Evolutionary conservation across 2,329 filamentous ascomycete genomes (phyloP).

Genomic region (Cladophialophora bantiana): DNA sequence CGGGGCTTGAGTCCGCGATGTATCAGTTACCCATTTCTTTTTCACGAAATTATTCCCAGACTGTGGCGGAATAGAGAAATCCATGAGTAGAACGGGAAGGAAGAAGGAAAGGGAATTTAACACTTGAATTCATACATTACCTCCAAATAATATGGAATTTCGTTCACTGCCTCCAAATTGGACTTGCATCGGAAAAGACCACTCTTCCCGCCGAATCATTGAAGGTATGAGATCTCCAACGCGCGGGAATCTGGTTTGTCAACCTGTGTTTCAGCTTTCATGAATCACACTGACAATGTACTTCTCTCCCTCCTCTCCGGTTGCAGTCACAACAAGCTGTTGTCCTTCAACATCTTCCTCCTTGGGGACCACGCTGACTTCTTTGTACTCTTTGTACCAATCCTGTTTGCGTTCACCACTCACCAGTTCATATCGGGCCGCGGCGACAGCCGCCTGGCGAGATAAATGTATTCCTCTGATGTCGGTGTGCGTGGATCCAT

Average conservation of each 20-base stretch:
- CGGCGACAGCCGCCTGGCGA: conserved; percentile 26
- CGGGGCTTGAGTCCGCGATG: not conserved
- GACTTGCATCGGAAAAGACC: not conserved
- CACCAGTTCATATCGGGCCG: conserved; percentile 27
- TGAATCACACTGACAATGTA: conserved; percentile 26
- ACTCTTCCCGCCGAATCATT: not conserved
- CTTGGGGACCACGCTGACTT: conserved; percentile 2
- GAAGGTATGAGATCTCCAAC: not conserved
- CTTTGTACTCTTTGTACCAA: conserved; percentile 26
- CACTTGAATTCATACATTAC: not conserved
- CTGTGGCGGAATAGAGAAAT: not conserved
- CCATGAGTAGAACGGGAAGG: not conserved
- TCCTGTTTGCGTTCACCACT: conserved; percentile 28
- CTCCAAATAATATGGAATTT: not conserved
- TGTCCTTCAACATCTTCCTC: conserved; percentile 22
- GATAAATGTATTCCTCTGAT: conserved; percentile 28
- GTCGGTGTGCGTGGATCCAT: conserved; percentile 21
- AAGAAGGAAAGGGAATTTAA: not conserved
- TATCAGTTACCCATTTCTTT: not conserved
- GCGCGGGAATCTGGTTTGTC: not conserved
- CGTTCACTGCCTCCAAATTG: not conserved
- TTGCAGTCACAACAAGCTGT: conserved; percentile 23
- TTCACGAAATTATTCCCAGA: not conserved
- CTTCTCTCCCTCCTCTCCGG: conserved; percentile 24
- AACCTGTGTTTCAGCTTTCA: conserved; percentile 22